These are phyloP conservation scores for Skeletonema grethae DNA, from an alignment of 108 stramenopile genomes.

Conservation along the genomic window DNA sequence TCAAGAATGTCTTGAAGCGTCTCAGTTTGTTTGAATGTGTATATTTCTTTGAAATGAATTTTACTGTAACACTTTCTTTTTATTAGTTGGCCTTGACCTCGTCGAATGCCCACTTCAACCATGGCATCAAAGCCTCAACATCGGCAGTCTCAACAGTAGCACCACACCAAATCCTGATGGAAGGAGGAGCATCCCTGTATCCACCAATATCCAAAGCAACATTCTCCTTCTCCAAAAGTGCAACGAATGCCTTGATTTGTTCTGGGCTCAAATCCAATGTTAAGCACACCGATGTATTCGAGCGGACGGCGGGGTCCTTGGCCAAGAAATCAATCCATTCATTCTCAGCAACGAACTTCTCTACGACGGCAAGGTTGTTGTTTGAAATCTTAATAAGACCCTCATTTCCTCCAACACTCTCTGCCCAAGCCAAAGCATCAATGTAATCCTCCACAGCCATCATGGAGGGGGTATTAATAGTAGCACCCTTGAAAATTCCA, in stretches of 20 bases:
- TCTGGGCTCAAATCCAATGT: conserved; percentile 91
- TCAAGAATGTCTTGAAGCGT: no score
- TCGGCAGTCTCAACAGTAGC: conserved; percentile 98
- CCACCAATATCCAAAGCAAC: conserved; percentile 98
- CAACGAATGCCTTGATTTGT: conserved; percentile 96
- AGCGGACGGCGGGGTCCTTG: conserved; percentile 92
- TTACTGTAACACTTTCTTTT: conserved; percentile 10
- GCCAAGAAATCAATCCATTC: conserved; percentile 97
- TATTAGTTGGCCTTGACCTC: conserved; percentile 64
- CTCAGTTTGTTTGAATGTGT: not conserved
- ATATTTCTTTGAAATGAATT: conserved; percentile 4
- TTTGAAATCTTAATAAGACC: conserved; percentile 91
- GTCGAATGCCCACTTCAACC: conserved; percentile 97
- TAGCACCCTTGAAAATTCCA: conserved; percentile 96
- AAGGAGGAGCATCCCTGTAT: conserved; percentile 99
- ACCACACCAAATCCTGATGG: conserved; percentile 99
- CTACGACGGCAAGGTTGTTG: conserved; percentile 90
- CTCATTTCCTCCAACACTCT: conserved; percentile 90
- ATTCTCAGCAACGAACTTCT: conserved; percentile 92
- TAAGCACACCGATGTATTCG: conserved; percentile 96
- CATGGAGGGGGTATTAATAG: conserved; percentile 99
- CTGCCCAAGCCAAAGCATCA: conserved; percentile 96
- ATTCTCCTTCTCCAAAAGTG: conserved; percentile 90
- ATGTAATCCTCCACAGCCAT: conserved; percentile 99
- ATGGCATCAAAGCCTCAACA: conserved; percentile 96